Conservation (phyloP, 495 filamentous ascomycete species). For the Xylaria nigripes region DNA sequence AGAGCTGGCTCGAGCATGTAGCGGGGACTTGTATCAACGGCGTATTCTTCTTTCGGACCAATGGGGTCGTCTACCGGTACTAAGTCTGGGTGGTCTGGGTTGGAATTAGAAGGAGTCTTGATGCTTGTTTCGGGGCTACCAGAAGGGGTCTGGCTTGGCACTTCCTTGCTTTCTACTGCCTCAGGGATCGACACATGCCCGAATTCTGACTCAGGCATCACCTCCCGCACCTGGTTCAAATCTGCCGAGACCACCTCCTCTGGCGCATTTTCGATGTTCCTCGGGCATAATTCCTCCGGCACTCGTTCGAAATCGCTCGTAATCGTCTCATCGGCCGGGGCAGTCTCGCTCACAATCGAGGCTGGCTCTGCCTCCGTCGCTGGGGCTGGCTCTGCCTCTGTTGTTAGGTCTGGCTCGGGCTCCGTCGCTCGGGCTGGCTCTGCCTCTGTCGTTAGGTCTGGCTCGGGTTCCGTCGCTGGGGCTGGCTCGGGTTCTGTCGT, state of each 20-base stretch:
- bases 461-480: not conserved
- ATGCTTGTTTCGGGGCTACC: not conserved
- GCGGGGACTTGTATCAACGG: not conserved
- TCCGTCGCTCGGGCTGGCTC: not conserved
- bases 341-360: not conserved
- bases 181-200: not conserved
- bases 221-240: no score
- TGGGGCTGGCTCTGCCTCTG: not conserved
- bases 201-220: no score
- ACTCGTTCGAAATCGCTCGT: not conserved
- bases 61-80: not conserved
- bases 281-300: not conserved
- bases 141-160: not conserved
- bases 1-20: not conserved
- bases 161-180: not conserved
- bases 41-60: not conserved
- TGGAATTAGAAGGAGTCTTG: not conserved
- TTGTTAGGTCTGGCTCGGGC: not conserved
- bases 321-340: not conserved
- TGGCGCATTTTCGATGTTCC: not conserved
- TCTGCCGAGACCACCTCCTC: no score
- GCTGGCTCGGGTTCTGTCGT: not conserved
- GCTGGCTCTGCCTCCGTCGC: not conserved
- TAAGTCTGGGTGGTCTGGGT: not conserved
- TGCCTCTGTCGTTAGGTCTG: not conserved